Base-by-base conservation (phyloP, 371 early-diverging fungal species). In the Lichtheimia hyalospora region DNA sequence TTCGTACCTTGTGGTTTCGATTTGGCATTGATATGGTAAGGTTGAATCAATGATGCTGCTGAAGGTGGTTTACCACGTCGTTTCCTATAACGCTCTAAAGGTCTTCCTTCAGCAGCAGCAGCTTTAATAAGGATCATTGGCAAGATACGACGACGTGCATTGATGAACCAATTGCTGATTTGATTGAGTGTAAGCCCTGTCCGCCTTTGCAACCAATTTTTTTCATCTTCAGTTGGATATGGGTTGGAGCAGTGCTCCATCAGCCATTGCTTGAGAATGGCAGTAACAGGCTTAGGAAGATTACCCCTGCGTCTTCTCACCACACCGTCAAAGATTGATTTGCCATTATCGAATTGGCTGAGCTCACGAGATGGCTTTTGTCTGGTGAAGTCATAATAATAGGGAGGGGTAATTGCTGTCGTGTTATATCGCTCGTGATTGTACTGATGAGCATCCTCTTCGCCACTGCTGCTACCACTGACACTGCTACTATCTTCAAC, bases 151-250 rank as follows among this genome's bases (percentile, higher is more conserved):
- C 92, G 67, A 6, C 92, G 64, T 0, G 90, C 90, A 71, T 92
- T 92, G 57, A 92, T 89, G 60, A 92, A 92, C 92, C 92, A 92
- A 65, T 92, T 88, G 51, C 87, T 89, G 54, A 90, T 84, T 65
- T 92, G 92, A 43, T 82, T 83, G 57, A 84, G 55, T 0, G 68
- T 98, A 94, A 57, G 96, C 69, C 74, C 93, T 91, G 61, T 85
- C 87, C 52, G 92, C 83, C 2, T 95, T 95, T 60, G 93, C 75
- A 23, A 97, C 96, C 52, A 95, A 72, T 39, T 90, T 87, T 62
- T 96, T 83, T 62, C 98, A 84, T 60, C 84, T 50, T 89, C 90
- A 15, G 81, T 83, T 0, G 92, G 92, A 61, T 89, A 92, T 13
- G 92, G 91, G 54, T 91, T 83, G 46, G 74, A 77, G 28, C 82